Evolutionary conservation across 2,329 filamentous ascomycete genomes (phyloP), one percentile per base, ranked within the genome.

Genomic region (Colletotrichum sp.): DNA sequence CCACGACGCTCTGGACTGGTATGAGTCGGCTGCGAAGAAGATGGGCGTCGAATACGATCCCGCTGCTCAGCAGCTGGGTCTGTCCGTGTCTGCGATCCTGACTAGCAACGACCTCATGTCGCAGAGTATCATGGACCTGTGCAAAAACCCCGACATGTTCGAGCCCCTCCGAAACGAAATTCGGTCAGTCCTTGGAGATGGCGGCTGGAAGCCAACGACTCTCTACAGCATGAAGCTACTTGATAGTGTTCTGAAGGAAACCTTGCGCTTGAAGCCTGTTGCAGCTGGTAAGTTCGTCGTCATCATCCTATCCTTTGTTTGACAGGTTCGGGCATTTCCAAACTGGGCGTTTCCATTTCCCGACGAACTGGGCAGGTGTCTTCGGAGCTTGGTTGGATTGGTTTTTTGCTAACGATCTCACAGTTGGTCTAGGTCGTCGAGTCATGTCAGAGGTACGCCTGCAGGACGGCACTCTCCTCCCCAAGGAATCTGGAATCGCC

Each of bases 1-100:
- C 70, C 65, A 79, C 22, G 79, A 81, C 43, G 58, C 76, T 2
- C 71, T 81, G 13, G 76, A 80, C 25, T 81, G 79, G 79, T 76
- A 71, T 10, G 71, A 74, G 52, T 28, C 43, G 15, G 66, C 60
- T 1, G 60, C 71, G 3, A 32, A 71, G 22, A 70, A 58, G 13
- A 70, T 74, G 71, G 67, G 61, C 13, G 67, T 61, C 2, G 27
- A 28, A 15, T 74, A 74, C 22, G 71, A 74, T 8, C 48, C 71
- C 2, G 61, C 67, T 0, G 43, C 69, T 13, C 64, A 75, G 34
- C 79, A 81, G 55, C 68, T 81, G 10, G 70, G 74, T 0, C 75
- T 82, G 4, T 75, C 78, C 12, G 64, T 81, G 4, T 80, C 71
- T 3, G 78, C 80, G 12, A 79, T 80, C 27, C 74, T 79, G 48